These are phyloP conservation scores for Arabidopsis hybrid DNA, from an alignment of 441 rosid genomes.

Conservation along the genomic window DNA sequence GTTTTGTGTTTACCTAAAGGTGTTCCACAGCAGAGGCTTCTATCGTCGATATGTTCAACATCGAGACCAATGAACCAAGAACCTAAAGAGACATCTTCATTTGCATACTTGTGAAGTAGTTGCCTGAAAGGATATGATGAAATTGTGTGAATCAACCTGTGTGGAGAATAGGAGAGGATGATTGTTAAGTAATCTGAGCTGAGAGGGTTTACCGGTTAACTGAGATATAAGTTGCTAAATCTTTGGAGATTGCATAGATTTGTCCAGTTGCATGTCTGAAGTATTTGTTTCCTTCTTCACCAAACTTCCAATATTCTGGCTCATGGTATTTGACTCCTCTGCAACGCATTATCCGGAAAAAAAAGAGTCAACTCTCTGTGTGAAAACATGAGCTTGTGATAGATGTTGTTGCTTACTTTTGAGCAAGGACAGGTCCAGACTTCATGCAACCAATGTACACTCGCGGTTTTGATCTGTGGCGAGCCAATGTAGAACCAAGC, in stretches of 20 bases:
- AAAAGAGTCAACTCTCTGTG: constrained; percentile 5
- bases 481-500: constrained; percentile 88
- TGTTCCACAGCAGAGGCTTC: constrained; percentile 93
- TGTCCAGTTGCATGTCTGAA: constrained; percentile 92
- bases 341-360: constrained; percentile 32
- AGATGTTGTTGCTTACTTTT: constrained; percentile 62
- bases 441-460: constrained; percentile 96
- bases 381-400: not conserved
- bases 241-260: constrained; percentile 47
- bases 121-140: constrained; percentile 49
- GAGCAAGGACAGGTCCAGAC: constrained; percentile 91
- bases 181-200: too few relatives aligned
- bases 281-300: constrained; percentile 89
- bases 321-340: constrained; percentile 90
- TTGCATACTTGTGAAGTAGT: constrained; percentile 82
- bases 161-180: not conserved
- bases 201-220: too few relatives aligned
- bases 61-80: constrained; percentile 98
- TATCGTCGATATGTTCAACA: constrained; percentile 90
- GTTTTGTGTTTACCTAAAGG: constrained; percentile 62
- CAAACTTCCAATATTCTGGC: constrained; percentile 94
- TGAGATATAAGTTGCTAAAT: too few relatives aligned
- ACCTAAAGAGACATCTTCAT: constrained; percentile 93
- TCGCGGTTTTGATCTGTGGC: constrained; percentile 76
- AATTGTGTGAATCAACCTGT: not conserved